Evolutionary conservation across 768 basidiomycete genomes (phyloP), one percentile per base, ranked within the genome.

Genomic region (Mycena pura): DNA sequence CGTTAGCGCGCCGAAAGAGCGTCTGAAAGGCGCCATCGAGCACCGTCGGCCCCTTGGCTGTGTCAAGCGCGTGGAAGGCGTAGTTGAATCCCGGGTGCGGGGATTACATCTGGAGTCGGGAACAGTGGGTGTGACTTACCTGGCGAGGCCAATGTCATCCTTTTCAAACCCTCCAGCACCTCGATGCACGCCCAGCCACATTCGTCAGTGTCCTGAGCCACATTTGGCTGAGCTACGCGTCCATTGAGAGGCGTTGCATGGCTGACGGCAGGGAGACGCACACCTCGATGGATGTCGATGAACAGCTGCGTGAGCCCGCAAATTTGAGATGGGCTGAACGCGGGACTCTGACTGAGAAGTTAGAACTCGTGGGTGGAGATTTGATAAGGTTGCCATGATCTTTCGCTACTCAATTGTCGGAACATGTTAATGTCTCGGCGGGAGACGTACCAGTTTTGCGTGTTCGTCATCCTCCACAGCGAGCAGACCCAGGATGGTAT

Each of bases 321-420:
- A 34, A 81, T 70, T 47, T 80, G 80, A 0, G 71, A 70, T 3
- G 75, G 75, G 5, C 80, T 78, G 39, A 82, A 82, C 2, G 78
- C 78, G 7, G 80, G 80, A 45, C 80, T 82, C 80, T 78, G 47
- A n/a, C 17, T 8, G 27, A 8, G n/a, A 15, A n/a, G n/a, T 6
- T 6, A 6, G 14, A 14, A n/a, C n/a, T n/a, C n/a, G n/a, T n/a
- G 11, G 5, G n/a, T 15, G 7, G 5, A 5, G 19, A 54, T 13
- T 14, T 3, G 2, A 31, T 14, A 24, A 14, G 19, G 47, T 6
- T 7, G 53, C 58, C 58, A 60, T 60, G 6, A 60, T 52, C 15
- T 60, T 60, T 47, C 58, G 27, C 58, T 60, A 38, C 14, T 11
- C n/a, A 1, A 15, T 15, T 6, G 28, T 44, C 13, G 27, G 25